Conservation (phyloP, 139 green algal species). For the Chlamydomonas schloesseri region DNA sequence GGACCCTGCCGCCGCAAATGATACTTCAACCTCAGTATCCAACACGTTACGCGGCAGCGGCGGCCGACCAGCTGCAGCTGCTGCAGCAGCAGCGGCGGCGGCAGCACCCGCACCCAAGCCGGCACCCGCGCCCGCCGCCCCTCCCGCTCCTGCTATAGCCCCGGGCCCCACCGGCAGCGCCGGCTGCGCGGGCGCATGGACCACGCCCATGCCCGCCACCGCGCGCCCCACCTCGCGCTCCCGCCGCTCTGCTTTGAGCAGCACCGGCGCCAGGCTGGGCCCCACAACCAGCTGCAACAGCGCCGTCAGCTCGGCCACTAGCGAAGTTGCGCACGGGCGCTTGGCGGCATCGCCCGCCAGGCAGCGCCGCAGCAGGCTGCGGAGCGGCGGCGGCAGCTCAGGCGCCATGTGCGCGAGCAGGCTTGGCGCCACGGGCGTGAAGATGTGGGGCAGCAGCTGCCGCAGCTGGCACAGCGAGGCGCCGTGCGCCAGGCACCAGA, state of each 20-base stretch:
- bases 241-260: conserved; percentile 5
- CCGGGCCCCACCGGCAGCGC: no score
- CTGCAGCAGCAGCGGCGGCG: no score
- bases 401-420: background rate
- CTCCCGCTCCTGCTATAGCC: no score
- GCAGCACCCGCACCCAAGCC: no score
- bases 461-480: conserved; percentile 12
- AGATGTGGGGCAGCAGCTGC: conserved; percentile 17
- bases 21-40: no score
- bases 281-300: conserved; percentile 18
- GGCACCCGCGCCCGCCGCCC: no score
- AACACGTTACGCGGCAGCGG: no score
- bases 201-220: background rate
- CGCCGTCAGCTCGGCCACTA: background rate
- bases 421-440: background rate
- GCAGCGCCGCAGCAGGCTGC: background rate
- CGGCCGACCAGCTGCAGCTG: no score
- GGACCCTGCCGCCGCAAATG: no score
- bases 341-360: background rate
- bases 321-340: background rate
- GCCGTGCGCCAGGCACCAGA: conserved; percentile 27
- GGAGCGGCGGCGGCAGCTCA: background rate
- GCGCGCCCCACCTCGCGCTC: conserved; percentile 7
- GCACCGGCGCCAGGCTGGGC: background rate
- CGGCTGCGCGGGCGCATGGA: background rate